phyloP scores from a whole-genome alignment of 108 stramenopile genomes.

The Nannochloropsis salina region DNA sequence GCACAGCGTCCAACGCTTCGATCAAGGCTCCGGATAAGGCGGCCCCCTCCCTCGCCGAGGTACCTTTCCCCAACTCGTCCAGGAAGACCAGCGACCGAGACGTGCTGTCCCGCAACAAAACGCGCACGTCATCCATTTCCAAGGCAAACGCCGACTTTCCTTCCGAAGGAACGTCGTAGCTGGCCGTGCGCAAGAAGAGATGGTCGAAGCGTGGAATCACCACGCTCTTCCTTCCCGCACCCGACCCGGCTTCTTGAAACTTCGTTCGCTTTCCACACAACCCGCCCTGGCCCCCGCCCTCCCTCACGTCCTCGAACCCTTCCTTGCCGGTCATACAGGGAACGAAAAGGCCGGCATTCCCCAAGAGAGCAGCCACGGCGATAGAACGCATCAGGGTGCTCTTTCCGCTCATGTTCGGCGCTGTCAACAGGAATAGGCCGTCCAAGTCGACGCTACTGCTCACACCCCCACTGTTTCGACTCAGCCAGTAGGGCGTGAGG shows the following conservation, averaged over 20 bases:
- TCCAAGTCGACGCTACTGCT: conserved; percentile 47
- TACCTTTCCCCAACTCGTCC: conserved; percentile 90
- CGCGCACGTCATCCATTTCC: conserved; percentile 87
- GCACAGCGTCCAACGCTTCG: conserved; percentile 37
- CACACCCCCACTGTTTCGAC: conserved; percentile 28
- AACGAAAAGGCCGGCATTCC: conserved; percentile 48
- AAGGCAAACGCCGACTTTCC: conserved; percentile 85
- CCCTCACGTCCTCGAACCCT: background rate
- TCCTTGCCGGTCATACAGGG: conserved; percentile 25
- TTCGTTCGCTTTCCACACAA: too few relatives aligned
- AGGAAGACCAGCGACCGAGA: conserved; percentile 75
- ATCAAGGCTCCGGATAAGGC: conserved; percentile 47
- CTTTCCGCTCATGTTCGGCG: conserved; percentile 94
- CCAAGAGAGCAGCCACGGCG: conserved; percentile 75
- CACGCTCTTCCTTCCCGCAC: background rate
- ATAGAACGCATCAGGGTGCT: conserved; percentile 84
- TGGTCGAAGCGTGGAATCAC: conserved; percentile 68
- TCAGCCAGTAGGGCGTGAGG: conserved; percentile 55
- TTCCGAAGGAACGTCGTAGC: conserved; percentile 81
- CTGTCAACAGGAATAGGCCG: conserved; percentile 74
- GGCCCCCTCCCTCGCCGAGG: conserved; percentile 56
- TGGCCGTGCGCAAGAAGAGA: conserved; percentile 79
- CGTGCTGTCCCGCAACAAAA: conserved; percentile 71
- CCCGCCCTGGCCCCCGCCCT: background rate
- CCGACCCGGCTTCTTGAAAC: background rate